phyloP scores from a whole-genome alignment of 345 rosid species.

The Schrenkiella parvula region DNA sequence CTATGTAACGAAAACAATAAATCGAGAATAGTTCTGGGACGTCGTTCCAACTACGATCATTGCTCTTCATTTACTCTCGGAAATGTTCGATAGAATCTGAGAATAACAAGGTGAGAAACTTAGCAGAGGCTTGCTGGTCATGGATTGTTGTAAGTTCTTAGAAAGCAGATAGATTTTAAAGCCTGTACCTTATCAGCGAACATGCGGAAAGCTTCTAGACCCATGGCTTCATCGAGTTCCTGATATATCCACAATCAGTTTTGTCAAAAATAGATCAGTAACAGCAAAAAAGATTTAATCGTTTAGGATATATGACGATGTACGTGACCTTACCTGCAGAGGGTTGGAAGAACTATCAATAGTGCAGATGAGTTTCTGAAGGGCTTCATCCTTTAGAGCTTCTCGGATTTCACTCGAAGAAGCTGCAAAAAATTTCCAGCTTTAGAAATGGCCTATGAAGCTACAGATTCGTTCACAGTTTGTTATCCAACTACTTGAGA shows the following conservation, averaged over 20 bases:
- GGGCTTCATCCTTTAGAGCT: slow-evolving; percentile 30
- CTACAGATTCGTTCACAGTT: not conserved
- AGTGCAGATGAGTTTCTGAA: slow-evolving; percentile 29
- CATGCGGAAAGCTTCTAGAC: slow-evolving; percentile 25
- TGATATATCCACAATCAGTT: slow-evolving; percentile 2
- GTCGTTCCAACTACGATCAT: not conserved
- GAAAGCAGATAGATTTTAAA: not conserved
- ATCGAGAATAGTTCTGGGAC: not conserved
- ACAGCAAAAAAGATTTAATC: not conserved
- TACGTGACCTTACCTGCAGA: not conserved
- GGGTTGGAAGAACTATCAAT: slow-evolving; percentile 31
- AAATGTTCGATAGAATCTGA: slow-evolving; percentile 25
- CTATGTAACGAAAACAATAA: not conserved
- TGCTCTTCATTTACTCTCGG: slow-evolving; percentile 9
- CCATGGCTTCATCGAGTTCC: slow-evolving; percentile 34
- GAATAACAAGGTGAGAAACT: slow-evolving; percentile 15
- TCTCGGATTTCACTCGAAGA: slow-evolving; percentile 28
- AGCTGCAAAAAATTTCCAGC: slow-evolving; percentile 23
- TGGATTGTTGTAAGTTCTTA: not conserved
- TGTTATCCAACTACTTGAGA: not conserved
- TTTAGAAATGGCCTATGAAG: not conserved
- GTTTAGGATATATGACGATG: not conserved
- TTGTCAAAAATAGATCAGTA: not conserved
- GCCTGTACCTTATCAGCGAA: slow-evolving; percentile 26
- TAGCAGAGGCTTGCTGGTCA: slow-evolving; percentile 6